These are phyloP conservation scores for Grammothele lineata DNA, from an alignment of 768 basidiomycete species.

Conservation along the genomic window DNA sequence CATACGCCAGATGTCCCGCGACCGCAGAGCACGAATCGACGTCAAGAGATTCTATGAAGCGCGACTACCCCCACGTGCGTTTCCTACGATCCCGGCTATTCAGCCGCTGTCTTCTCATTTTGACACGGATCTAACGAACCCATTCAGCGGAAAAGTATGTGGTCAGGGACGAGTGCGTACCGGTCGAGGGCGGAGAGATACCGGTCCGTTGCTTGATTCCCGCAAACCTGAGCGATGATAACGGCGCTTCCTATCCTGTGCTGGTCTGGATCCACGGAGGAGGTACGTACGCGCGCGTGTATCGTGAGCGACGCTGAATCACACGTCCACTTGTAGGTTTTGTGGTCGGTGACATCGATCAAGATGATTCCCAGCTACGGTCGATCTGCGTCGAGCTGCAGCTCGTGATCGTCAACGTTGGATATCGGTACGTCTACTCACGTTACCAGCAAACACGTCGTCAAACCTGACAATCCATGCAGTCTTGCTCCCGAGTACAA, in stretches of 20 bases:
- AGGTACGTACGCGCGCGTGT: too few relatives aligned
- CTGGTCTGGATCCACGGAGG: neutral
- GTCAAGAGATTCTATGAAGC: neutral
- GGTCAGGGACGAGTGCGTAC: neutral
- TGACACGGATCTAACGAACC: neutral
- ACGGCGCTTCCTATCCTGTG: neutral
- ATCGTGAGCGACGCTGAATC: too few relatives aligned
- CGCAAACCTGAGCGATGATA: neutral
- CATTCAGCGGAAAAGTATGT: neutral
- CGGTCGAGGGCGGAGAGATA: constrained; percentile 2
- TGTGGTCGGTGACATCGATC: constrained; percentile 16
- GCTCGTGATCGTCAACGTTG: constrained; percentile 16
- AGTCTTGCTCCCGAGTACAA: constrained; percentile 25
- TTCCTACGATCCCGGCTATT: neutral
- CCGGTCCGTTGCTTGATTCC: neutral
- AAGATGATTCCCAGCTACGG: constrained; percentile 17
- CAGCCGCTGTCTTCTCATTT: neutral
- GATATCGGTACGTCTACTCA: neutral
- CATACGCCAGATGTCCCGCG: neutral
- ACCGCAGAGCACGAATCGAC: neutral
- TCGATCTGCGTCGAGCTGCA: constrained; percentile 10
- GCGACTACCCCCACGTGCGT: neutral
- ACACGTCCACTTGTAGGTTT: neutral
- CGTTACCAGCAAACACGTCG: neutral
- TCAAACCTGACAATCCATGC: neutral